A percentile compares a stretch with the other conserved stretches of the same genome.
Conservation (phyloP, 164 flowering plant genomes). For the Tetracentron sinense region DNA sequence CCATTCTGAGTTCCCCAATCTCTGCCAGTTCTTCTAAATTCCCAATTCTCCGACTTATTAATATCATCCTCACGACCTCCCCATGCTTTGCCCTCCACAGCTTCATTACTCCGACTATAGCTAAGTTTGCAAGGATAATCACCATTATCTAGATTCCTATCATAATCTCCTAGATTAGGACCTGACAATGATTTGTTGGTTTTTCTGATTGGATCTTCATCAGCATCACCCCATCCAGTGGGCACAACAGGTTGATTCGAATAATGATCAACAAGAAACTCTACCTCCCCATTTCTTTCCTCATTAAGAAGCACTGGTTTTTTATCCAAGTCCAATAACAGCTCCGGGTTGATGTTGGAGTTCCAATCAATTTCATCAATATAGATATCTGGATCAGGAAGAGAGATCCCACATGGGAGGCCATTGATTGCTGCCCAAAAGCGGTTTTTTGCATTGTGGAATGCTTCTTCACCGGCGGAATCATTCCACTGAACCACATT, state of each 20-base stretch:
- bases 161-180: slow-evolving; percentile 10
- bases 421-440: slow-evolving; percentile 56
- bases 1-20: slow-evolving; percentile 26
- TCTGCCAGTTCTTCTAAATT: slow-evolving; percentile 7
- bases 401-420: slow-evolving; percentile 30
- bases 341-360: slow-evolving; percentile 36
- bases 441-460: slow-evolving; percentile 50
- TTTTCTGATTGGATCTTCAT: slow-evolving; percentile 3
- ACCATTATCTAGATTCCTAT: slow-evolving; percentile 4
- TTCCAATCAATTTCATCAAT: slow-evolving; percentile 62
- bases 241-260: slow-evolving; percentile 12
- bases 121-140: slow-evolving; percentile 32
- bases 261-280: slow-evolving; percentile 9
- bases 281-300: slow-evolving; percentile 7
- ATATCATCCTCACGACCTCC: slow-evolving; percentile 14
- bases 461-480: slow-evolving; percentile 67
- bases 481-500: slow-evolving; percentile 62
- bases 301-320: slow-evolving; percentile 19
- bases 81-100: slow-evolving; percentile 23
- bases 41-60: slow-evolving; percentile 16
- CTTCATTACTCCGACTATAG: slow-evolving; percentile 7
- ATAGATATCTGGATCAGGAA: slow-evolving; percentile 57
- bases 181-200: slow-evolving; percentile 2
- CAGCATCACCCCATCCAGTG: slow-evolving; percentile 41
- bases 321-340: slow-evolving; percentile 39